phyloP scores from a whole-genome alignment of 164 flowering plant species.

The Umbellularia californica region DNA sequence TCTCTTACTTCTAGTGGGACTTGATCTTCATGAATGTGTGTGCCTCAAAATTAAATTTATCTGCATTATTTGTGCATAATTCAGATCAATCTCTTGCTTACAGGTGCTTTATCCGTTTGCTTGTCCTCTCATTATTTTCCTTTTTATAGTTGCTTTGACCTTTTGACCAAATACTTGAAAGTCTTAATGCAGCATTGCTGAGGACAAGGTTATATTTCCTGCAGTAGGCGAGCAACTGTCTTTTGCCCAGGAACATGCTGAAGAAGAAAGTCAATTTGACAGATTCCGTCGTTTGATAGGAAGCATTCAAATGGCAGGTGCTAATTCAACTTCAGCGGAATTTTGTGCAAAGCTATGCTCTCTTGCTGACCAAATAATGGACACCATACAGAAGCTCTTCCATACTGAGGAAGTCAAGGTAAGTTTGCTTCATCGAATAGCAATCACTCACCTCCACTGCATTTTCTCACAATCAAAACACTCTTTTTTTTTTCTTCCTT shows the following conservation, averaged over 20 bases:
- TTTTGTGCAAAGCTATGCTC: slow-evolving; percentile 66
- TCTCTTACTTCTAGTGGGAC: neutral
- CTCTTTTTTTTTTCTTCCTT: no score
- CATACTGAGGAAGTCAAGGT: slow-evolving; percentile 85
- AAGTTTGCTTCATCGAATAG: slow-evolving; percentile 8
- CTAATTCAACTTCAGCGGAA: slow-evolving; percentile 61
- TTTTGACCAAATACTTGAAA: neutral
- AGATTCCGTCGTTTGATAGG: slow-evolving; percentile 77
- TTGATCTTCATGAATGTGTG: no score
- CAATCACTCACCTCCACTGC: neutral
- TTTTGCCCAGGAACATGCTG: slow-evolving; percentile 83
- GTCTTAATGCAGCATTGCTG: slow-evolving; percentile 79
- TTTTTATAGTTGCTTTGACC: no score
- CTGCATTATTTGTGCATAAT: no score
- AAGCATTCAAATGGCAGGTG: slow-evolving; percentile 71
- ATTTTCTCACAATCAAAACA: neutral
- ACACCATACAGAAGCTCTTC: slow-evolving; percentile 71
- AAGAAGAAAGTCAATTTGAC: slow-evolving; percentile 80
- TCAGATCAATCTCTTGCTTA: no score
- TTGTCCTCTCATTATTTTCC: no score
- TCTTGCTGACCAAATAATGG: slow-evolving; percentile 85
- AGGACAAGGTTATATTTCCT: slow-evolving; percentile 93
- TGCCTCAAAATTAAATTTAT: no score
- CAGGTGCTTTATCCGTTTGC: no score
- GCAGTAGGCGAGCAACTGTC: slow-evolving; percentile 84